Evolutionary conservation across 2,329 filamentous ascomycete species (phyloP).

Genomic region (Colletotrichum musicola): DNA sequence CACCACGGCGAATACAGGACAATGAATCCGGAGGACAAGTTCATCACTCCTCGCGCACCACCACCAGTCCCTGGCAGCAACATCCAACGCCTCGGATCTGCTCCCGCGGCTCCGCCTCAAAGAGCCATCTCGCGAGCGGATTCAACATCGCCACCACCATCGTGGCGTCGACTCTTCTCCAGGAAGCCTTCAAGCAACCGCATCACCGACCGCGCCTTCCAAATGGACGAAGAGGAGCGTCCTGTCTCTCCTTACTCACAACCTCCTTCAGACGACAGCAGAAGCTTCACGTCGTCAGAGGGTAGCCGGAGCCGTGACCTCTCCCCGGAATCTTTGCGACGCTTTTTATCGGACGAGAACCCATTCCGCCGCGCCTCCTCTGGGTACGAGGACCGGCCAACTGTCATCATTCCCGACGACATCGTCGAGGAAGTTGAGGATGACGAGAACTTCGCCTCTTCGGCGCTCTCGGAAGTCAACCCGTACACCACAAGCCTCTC

Average conservation of each 20-base stretch:
- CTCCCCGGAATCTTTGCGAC: constrained; percentile 67
- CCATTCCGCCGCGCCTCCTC: constrained; percentile 42
- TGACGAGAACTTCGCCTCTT: constrained; percentile 73
- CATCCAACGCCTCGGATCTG: constrained; percentile 49
- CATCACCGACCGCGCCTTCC: constrained; percentile 51
- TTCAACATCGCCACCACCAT: constrained; percentile 62
- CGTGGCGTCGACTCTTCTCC: constrained; percentile 66
- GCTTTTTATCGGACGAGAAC: constrained; percentile 63
- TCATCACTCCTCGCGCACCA: constrained; percentile 71
- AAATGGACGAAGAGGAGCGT: constrained; percentile 45
- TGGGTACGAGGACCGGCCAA: constrained; percentile 46
- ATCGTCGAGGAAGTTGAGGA: constrained; percentile 54
- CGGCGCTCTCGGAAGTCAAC: constrained; percentile 59
- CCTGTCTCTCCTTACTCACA: constrained; percentile 41
- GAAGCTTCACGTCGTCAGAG: constrained; percentile 53
- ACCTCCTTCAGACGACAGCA: constrained; percentile 46
- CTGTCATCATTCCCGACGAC: constrained; percentile 52
- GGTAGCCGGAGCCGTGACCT: constrained; percentile 63
- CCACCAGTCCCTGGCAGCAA: constrained; percentile 56
- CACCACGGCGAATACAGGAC: constrained; percentile 73
- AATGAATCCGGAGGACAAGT: constrained; percentile 84
- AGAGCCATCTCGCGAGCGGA: constrained; percentile 50
- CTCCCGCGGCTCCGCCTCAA: constrained; percentile 46
- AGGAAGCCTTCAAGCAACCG: constrained; percentile 52
- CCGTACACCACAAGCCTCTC: constrained; percentile 62